Evolutionary conservation across 1,284 basidiomycete species (phyloP), one percentile per base, ranked within the genome.

Genomic region (Marasmius tenuissimus): DNA sequence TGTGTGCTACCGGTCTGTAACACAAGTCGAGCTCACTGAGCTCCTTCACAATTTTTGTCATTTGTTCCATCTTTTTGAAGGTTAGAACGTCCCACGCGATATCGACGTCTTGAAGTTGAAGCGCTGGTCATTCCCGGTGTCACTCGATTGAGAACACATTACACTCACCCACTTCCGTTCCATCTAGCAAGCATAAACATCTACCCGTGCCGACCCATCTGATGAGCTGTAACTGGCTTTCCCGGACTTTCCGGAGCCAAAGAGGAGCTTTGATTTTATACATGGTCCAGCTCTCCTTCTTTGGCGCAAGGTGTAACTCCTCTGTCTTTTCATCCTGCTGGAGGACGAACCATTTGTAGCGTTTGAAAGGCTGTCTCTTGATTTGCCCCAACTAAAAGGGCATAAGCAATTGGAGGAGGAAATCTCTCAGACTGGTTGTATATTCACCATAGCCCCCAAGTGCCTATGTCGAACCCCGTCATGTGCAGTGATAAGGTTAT

Each of bases 1-100:
- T 67, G 61, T 84, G 82, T 7, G 77, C 83, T 34, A 82, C 64
- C 42, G 81, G 69, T 37, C 77, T 74, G 56, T 76, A 82, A 6
- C 76, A 78, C 48, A 83, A 70, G 62, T 77, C 75, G 58, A 75
- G 67, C 9, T 75, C 76, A 47, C 75, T 70, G 34, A 82, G 58
- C 16, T 70, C 65, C 50, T 71, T 70, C 37, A 76, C 70, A 16
- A 73, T 74, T 10, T 65, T 62, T 64, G 77, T 81, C 60, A 75
- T 73, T 18, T 56, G 54, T 40, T 78, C 71, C 18, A 83, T 57
- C 18, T 67, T 65, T 34, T 35, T 0, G 22, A 73, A 69, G 60
- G 70, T 72, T 3, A 53, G 12, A 40, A 72, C 67, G 27, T 73
- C 69, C 70, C 74, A 77, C 10, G 70, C 79, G 5, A 39, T 20